These are phyloP conservation scores for Albatrellus sp. DNA, from an alignment of 1,284 basidiomycete species.

Conservation along the genomic window DNA sequence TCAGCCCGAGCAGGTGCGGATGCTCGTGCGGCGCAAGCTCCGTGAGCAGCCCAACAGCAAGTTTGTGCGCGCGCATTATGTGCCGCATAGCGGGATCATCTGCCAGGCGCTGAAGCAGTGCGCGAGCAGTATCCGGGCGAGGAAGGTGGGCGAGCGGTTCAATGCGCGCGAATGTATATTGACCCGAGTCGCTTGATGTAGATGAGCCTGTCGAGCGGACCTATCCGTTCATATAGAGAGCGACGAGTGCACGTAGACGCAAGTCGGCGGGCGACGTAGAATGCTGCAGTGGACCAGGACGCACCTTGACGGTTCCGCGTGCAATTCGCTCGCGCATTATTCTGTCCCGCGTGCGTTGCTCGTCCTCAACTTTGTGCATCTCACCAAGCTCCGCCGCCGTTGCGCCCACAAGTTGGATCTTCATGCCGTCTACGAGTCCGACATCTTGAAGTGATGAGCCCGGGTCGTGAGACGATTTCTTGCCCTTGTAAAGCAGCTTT, in stretches of 20 bases:
- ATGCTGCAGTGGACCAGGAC: constrained; percentile 8
- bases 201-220: constrained; percentile 42
- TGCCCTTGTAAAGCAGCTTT: constrained; percentile 64
- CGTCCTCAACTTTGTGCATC: constrained; percentile 41
- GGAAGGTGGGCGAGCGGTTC: constrained; percentile 53
- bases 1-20: constrained; percentile 59
- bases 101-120: constrained; percentile 42
- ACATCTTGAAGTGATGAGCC: constrained; percentile 32
- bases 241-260: no score
- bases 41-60: constrained; percentile 53
- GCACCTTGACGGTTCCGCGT: constrained; percentile 47
- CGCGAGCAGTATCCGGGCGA: constrained; percentile 39
- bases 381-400: constrained; percentile 43
- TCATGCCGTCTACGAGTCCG: constrained; percentile 49
- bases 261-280: no score
- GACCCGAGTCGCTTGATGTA: constrained; percentile 18
- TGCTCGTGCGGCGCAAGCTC: constrained; percentile 69
- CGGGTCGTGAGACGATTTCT: constrained; percentile 26
- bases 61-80: constrained; percentile 55
- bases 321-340: constrained; percentile 46
- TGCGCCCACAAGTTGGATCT: constrained; percentile 56
- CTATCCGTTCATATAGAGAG: constrained; percentile 18
- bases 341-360: constrained; percentile 39
- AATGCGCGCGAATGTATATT: constrained; percentile 46
- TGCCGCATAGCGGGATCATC: constrained; percentile 58